phyloP scores from a whole-genome alignment of 1,284 basidiomycete genomes.

The Malassezia pachydermatis region DNA sequence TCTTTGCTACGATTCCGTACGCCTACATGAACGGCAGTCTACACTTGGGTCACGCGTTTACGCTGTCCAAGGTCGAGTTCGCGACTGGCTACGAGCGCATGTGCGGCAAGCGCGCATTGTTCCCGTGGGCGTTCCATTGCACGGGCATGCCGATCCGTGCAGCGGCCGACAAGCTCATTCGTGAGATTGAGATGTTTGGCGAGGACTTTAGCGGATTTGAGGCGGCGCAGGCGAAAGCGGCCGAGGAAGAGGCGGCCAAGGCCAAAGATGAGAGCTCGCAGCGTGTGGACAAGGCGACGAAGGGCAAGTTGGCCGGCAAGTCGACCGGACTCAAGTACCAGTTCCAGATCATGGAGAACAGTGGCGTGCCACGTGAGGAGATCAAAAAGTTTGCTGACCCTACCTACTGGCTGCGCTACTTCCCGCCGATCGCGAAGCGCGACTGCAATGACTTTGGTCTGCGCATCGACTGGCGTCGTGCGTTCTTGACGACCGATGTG shows the following conservation, averaged over 20 bases:
- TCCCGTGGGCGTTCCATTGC: constrained; percentile 86
- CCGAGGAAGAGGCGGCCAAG: constrained; percentile 15
- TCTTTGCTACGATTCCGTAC: constrained; percentile 83
- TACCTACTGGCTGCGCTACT: constrained; percentile 80
- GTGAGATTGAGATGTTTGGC: constrained; percentile 94
- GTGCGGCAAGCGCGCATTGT: constrained; percentile 85
- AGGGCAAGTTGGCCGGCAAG: constrained; percentile 90
- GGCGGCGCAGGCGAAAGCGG: constrained; percentile 50
- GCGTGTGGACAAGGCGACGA: constrained; percentile 65
- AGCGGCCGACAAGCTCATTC: constrained; percentile 88
- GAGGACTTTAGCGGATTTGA: constrained; percentile 69
- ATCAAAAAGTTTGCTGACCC: constrained; percentile 95
- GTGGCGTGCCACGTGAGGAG: constrained; percentile 67
- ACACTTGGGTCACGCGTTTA: constrained; percentile 95
- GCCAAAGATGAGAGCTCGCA: constrained; percentile 15
- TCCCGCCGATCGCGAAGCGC: constrained; percentile 79
- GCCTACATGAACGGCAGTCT: constrained; percentile 95
- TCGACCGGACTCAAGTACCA: constrained; percentile 89
- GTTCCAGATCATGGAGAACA: constrained; percentile 94
- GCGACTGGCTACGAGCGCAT: constrained; percentile 88
- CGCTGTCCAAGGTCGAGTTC: constrained; percentile 97
- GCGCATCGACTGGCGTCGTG: constrained; percentile 92
- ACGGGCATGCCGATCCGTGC: constrained; percentile 99
- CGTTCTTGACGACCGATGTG: constrained; percentile 85
- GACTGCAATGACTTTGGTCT: constrained; percentile 82